phyloP scores from a whole-genome alignment of 805 yeast species.

The Candida anglica region DNA sequence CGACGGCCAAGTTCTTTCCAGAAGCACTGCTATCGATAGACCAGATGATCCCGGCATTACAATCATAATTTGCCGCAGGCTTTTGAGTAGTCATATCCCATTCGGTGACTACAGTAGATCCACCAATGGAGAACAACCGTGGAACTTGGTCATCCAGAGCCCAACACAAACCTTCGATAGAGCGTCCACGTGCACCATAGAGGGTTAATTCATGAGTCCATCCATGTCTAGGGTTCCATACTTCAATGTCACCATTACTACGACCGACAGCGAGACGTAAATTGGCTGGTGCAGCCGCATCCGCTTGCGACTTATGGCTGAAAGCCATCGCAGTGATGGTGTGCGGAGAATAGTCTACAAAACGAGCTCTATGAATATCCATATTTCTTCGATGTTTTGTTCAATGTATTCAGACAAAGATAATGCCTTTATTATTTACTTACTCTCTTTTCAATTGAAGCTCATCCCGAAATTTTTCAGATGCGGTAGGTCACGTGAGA shows the following conservation, averaged over 20 bases:
- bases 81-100: slow-evolving; percentile 79
- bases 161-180: slow-evolving; percentile 92
- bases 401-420: background rate
- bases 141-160: slow-evolving; percentile 44
- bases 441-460: slow-evolving; percentile 1
- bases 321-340: slow-evolving; percentile 79
- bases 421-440: background rate
- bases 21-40: slow-evolving; percentile 64
- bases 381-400: slow-evolving; percentile 30
- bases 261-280: slow-evolving; percentile 87
- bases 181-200: slow-evolving; percentile 76
- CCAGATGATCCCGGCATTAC: slow-evolving; percentile 95
- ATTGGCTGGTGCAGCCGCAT: slow-evolving; percentile 40
- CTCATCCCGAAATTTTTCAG: slow-evolving; percentile 18
- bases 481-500: slow-evolving; percentile 1
- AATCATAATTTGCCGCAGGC: slow-evolving; percentile 74
- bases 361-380: slow-evolving; percentile 87
- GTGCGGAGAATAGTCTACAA: slow-evolving; percentile 84
- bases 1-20: slow-evolving; percentile 71
- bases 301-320: slow-evolving; percentile 53
- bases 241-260: slow-evolving; percentile 90
- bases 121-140: slow-evolving; percentile 89
- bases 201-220: slow-evolving; percentile 77
- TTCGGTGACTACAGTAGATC: slow-evolving; percentile 85
- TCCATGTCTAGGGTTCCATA: slow-evolving; percentile 82